Evolutionary conservation across 2,329 filamentous ascomycete genomes (phyloP).

Genomic region (Fusarium concolor): DNA sequence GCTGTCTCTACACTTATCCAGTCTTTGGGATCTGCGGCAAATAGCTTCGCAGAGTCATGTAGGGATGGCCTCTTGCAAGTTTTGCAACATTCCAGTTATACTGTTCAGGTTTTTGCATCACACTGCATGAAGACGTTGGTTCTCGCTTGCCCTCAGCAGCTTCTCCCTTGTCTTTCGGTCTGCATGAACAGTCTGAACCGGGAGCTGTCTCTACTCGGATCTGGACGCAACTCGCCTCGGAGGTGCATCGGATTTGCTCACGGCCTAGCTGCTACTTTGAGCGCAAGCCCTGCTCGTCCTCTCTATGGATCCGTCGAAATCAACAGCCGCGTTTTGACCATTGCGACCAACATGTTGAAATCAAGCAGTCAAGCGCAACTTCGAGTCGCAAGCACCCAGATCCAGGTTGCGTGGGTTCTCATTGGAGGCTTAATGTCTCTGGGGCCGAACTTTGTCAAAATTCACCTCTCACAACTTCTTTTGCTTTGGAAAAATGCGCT

Average conservation of each 20-base stretch:
- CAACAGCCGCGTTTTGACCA: conserved; percentile 88
- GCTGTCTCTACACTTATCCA: conserved; percentile 82
- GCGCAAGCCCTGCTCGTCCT: conserved; percentile 87
- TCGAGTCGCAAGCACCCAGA: conserved; percentile 90
- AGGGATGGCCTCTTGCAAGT: conserved; percentile 90
- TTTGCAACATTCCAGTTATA: conserved; percentile 93
- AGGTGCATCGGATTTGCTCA: conserved; percentile 92
- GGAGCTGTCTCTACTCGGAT: conserved; percentile 82
- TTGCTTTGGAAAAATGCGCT: conserved; percentile 97
- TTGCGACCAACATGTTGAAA: conserved; percentile 92
- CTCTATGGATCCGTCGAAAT: conserved; percentile 96
- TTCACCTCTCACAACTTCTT: conserved; percentile 92
- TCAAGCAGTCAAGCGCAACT: conserved; percentile 92
- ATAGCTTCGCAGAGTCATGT: conserved; percentile 81
- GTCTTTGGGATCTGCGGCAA: conserved; percentile 84
- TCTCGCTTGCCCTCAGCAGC: conserved; percentile 89
- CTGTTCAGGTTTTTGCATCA: conserved; percentile 90
- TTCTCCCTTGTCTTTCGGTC: conserved; percentile 90
- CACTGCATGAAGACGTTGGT: conserved; percentile 89
- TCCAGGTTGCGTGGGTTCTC: conserved; percentile 97
- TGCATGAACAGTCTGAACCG: conserved; percentile 96
- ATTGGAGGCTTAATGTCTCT: conserved; percentile 97
- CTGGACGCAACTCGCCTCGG: conserved; percentile 80
- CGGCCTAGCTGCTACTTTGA: conserved; percentile 89
- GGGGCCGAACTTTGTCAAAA: conserved; percentile 98